Evolutionary conservation across 2,329 filamentous ascomycete genomes (phyloP), one percentile per base, ranked within the genome.

Genomic region (Colletotrichum tabaci): DNA sequence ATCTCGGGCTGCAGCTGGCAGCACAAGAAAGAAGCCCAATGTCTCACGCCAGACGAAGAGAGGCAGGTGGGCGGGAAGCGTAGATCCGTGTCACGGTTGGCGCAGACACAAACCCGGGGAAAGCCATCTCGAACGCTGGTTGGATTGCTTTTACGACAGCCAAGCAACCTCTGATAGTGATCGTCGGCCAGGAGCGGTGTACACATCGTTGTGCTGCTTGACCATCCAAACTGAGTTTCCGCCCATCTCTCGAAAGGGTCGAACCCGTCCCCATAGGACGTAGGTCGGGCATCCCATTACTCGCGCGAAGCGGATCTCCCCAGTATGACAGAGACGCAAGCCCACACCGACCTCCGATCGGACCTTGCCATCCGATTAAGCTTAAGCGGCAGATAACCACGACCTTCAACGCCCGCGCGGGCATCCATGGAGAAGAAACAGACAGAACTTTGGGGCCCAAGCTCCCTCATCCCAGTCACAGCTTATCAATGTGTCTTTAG

Each of bases 341-440:
- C 58, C 68, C 58, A 68, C 58, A 68, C 65, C 58, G 52, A 49
- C 65, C 65, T 68, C 53, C 65, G 68, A 71, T 71, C 65, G 65
- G 68, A 68, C 68, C 65, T 63, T 60, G 65, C 8, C 65, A 56
- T 68, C 57, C 47, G 65, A 71, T 60, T 68, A 71, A 68, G 65
- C 68, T 71, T 64, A 68, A 71, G 58, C 64, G 42, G 63, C 57
- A 57, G 63, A 44, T 46, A 62, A 18, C 57, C 57, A 18, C 35
- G 21, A 53, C 64, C 6, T 66, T 35, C 8, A 9, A 35, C 53
- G 66, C 55, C 47, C 53, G 66, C 9, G 18, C 42, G 23, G 42
- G 10, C n/a, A 21, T 44, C 46, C 4, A 35, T 62, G 47, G 46
- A 26, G 38, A 30, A 35, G 5, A 35, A 35, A 35, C 30, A 35